phyloP scores from a whole-genome alignment of 768 basidiomycete species.

The Mycena epipterygia region DNA sequence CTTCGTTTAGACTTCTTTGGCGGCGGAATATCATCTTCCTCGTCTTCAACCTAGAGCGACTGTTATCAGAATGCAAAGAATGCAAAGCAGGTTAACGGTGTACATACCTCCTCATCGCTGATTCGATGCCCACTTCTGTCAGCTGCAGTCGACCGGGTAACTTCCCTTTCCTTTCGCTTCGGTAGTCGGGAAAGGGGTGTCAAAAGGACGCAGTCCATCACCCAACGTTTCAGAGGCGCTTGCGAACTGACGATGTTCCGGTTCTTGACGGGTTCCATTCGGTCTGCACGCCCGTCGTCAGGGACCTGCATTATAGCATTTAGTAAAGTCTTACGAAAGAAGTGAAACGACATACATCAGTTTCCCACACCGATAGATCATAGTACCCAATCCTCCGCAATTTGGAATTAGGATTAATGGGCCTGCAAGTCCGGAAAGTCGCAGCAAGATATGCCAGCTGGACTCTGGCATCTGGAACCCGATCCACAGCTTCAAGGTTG shows the following conservation, averaged over 20 bases:
- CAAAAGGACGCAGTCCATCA: conserved; percentile 21
- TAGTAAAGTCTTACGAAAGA: neutral
- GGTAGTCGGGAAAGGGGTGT: neutral
- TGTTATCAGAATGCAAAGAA: neutral
- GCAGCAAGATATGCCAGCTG: conserved; percentile 63
- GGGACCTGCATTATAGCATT: neutral
- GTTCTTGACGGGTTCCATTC: neutral
- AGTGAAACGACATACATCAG: neutral
- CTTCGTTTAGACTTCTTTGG: neutral
- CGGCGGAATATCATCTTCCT: neutral
- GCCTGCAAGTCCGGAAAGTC: conserved; percentile 62
- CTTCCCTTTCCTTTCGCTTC: conserved; percentile 13
- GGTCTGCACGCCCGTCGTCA: neutral
- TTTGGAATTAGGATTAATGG: conserved; percentile 50
- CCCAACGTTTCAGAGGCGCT: neutral
- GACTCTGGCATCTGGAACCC: conserved; percentile 46
- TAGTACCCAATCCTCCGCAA: conserved; percentile 72
- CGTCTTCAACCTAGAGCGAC: neutral
- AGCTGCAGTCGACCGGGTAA: neutral
- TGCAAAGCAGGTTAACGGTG: neutral
- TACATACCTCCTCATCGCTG: neutral
- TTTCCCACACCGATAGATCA: conserved; percentile 51
- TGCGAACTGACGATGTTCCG: neutral
- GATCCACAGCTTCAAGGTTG: conserved; percentile 54
- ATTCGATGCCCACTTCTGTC: neutral